A percentile compares a stretch with the other conserved stretches of the same genome.
These are phyloP conservation scores for Lizonia empirigonia DNA, from an alignment of 2,329 filamentous ascomycete species.

Conservation along the genomic window DNA sequence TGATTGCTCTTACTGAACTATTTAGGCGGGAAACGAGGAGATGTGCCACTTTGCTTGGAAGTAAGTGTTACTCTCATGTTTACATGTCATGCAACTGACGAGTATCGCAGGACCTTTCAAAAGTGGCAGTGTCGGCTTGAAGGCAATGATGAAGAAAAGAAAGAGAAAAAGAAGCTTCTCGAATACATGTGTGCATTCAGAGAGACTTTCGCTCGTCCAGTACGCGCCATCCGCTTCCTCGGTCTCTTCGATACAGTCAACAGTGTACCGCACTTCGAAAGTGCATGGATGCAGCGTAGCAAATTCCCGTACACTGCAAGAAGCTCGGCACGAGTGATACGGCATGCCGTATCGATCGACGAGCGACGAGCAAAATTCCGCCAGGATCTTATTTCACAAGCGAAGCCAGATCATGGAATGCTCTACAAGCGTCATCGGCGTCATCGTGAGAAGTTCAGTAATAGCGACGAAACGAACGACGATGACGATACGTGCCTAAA, in stretches of 20 bases:
- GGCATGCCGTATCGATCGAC: slow-evolving; percentile 73
- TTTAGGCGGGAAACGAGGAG: slow-evolving; percentile 76
- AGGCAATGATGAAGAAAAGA: slow-evolving; percentile 48
- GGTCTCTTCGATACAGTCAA: slow-evolving; percentile 85
- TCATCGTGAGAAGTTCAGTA: slow-evolving; percentile 17
- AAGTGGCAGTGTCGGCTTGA: slow-evolving; percentile 69
- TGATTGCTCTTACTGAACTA: neutral
- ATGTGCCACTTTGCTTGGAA: slow-evolving; percentile 86
- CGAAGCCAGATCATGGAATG: slow-evolving; percentile 38
- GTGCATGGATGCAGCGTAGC: slow-evolving; percentile 74
- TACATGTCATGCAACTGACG: neutral
- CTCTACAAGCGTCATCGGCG: slow-evolving; percentile 39
- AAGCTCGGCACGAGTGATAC: slow-evolving; percentile 63
- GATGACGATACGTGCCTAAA: slow-evolving; percentile 3
- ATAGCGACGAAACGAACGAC: slow-evolving; percentile 21
- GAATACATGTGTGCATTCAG: slow-evolving; percentile 78
- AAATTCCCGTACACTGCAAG: slow-evolving; percentile 72
- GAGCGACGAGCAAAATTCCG: slow-evolving; percentile 74
- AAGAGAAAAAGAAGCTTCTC: slow-evolving; percentile 67
- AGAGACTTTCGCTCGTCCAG: slow-evolving; percentile 78
- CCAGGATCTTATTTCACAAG: slow-evolving; percentile 67
- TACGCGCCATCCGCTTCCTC: slow-evolving; percentile 74
- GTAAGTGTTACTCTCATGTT: slow-evolving; percentile 17
- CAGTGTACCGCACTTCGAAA: slow-evolving; percentile 77
- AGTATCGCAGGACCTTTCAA: slow-evolving; percentile 61